Evolutionary conservation across 2,329 filamentous ascomycete species (phyloP).

Genomic region (Massarina eburnea): DNA sequence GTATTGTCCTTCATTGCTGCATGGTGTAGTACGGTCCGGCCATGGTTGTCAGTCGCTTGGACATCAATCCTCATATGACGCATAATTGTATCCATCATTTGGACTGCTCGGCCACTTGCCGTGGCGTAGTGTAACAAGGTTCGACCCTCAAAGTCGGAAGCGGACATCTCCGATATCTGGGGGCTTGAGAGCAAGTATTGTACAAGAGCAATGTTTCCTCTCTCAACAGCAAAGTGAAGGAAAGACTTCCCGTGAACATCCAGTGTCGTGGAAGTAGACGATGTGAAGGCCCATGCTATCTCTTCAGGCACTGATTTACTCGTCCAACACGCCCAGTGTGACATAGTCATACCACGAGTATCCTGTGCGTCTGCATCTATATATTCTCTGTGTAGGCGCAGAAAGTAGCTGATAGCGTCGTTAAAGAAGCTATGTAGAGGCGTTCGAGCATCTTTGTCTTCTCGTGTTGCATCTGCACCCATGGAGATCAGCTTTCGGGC

Average conservation of each 20-base stretch:
- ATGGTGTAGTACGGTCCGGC: conserved; percentile 5
- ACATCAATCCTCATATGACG: neutral
- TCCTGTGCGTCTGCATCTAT: conserved; percentile 8
- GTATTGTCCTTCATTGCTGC: conserved; percentile 3
- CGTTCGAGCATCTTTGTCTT: conserved; percentile 6
- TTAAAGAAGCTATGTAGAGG: conserved; percentile 10
- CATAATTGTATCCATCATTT: conserved; percentile 2
- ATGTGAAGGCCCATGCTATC: too few relatives aligned
- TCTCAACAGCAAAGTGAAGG: conserved; percentile 6
- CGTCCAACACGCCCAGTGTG: conserved; percentile 9
- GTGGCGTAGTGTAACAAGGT: conserved; percentile 7
- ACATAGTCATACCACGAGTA: conserved; percentile 8
- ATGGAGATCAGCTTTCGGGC: conserved; percentile 1
- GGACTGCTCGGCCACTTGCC: neutral
- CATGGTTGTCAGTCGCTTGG: neutral
- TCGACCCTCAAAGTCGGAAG: neutral
- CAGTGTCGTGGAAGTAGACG: too few relatives aligned
- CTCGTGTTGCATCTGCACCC: conserved; percentile 6
- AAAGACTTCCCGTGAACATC: conserved; percentile 1
- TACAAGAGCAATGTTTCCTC: conserved; percentile 7
- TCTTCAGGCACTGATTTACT: neutral
- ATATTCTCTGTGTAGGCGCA: conserved; percentile 3
- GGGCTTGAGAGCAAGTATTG: neutral
- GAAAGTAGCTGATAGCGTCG: neutral
- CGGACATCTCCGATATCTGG: neutral